A percentile compares a stretch with the other conserved stretches of the same genome.
Evolutionary conservation across 1,284 basidiomycete genomes (phyloP).

Genomic region (Sporisorium scitamineum): DNA sequence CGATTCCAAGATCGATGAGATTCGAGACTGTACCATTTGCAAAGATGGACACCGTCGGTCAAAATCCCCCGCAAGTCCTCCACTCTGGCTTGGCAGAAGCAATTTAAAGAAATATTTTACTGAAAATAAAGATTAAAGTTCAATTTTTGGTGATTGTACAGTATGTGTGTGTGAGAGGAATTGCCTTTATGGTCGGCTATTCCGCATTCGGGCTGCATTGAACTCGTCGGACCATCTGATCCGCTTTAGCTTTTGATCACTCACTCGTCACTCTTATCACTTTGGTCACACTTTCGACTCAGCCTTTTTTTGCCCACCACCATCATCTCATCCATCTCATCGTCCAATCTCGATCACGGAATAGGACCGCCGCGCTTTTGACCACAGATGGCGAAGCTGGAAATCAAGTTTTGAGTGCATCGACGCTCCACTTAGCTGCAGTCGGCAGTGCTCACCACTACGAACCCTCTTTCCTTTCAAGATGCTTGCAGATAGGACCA

Average conservation of each 20-base stretch:
- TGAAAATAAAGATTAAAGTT: too few relatives aligned
- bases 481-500: conserved; percentile 26
- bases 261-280: not conserved
- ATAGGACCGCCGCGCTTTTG: not conserved
- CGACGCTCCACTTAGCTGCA: conserved; percentile 1
- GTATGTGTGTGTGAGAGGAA: too few relatives aligned
- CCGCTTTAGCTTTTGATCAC: not conserved
- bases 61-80: too few relatives aligned
- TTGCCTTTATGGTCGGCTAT: not conserved
- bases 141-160: too few relatives aligned
- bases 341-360: not conserved
- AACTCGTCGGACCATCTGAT: not conserved
- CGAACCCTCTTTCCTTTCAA: not conserved
- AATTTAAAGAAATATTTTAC: too few relatives aligned
- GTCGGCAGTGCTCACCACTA: not conserved
- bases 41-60: too few relatives aligned
- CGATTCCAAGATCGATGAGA: not conserved
- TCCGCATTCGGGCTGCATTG: not conserved
- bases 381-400: not conserved
- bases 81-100: too few relatives aligned
- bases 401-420: conserved; percentile 2
- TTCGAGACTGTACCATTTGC: too few relatives aligned
- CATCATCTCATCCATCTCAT: not conserved
- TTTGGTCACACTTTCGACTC: conserved; percentile 4
- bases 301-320: not conserved